Percentiles rank a stretch among this genome's conserved stretches.
phyloP scores from a whole-genome alignment of 2,329 filamentous ascomycete species.

The Aspergillus alliaceus region DNA sequence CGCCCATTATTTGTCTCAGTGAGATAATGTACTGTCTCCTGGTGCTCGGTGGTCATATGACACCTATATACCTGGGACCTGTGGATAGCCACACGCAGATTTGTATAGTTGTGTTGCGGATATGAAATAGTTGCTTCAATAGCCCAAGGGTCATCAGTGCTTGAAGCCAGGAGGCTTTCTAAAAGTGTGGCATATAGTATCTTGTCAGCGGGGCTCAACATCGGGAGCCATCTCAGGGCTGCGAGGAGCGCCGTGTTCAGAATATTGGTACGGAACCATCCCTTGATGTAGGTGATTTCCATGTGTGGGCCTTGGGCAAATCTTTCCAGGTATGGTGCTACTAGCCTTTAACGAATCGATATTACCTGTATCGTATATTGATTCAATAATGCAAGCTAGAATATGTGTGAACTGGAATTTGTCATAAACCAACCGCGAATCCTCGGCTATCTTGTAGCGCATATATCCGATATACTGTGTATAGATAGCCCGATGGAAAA shows the following conservation, averaged over 20 bases:
- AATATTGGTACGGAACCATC: neutral
- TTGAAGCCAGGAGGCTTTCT: neutral
- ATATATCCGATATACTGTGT: neutral
- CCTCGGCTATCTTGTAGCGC: neutral
- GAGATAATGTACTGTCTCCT: neutral
- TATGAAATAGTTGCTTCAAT: neutral
- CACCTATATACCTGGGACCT: neutral
- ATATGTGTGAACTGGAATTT: neutral
- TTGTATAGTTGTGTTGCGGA: neutral
- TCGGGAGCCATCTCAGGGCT: neutral
- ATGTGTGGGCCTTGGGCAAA: neutral
- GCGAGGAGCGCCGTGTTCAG: neutral
- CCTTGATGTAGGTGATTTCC: neutral
- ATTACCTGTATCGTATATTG: neutral
- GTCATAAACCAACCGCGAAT: neutral
- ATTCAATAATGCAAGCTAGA: neutral
- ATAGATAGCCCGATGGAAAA: neutral
- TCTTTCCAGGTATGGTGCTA: neutral
- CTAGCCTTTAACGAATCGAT: neutral
- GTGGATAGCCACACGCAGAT: neutral
- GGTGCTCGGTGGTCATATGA: neutral
- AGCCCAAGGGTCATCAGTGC: neutral
- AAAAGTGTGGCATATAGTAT: neutral
- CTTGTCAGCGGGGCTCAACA: neutral
- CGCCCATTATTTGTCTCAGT: neutral